Percentiles rank a stretch among this genome's conserved stretches.
Conservation (phyloP, 1,139 yeast genomes). For the Geotrichum macrosporum region DNA sequence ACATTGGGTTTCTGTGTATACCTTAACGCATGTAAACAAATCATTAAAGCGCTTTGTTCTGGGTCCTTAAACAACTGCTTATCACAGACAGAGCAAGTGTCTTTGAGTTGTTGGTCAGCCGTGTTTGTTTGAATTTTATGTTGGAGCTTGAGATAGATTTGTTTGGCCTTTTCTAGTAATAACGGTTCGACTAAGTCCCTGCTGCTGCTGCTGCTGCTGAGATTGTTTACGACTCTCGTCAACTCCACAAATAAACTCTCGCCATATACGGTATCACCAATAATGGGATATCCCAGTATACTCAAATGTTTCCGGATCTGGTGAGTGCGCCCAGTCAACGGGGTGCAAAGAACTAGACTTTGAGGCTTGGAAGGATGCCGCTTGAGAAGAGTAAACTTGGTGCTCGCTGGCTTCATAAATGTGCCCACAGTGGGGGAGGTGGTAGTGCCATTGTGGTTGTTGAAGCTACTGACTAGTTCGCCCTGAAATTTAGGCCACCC, state of each 20-base stretch:
- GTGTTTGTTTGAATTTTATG: neutral
- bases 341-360: conserved; percentile 59
- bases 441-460: too few relatives aligned
- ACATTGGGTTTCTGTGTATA: too few relatives aligned
- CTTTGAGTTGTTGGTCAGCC: neutral
- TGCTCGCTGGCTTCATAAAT: conserved; percentile 40
- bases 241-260: neutral
- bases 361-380: conserved; percentile 41
- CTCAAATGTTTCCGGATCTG: conserved; percentile 73
- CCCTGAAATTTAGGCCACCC: conserved; percentile 13
- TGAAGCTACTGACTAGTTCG: neutral
- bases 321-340: conserved; percentile 72
- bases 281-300: conserved; percentile 62
- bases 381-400: conserved; percentile 40
- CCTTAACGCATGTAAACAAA: conserved; percentile 57
- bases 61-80: conserved; percentile 28
- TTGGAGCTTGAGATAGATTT: neutral
- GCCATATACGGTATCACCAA: conserved; percentile 57
- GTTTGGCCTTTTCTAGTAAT: too few relatives aligned
- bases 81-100: conserved; percentile 11
- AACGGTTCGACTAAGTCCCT: too few relatives aligned
- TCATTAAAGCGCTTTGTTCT: conserved; percentile 38
- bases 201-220: too few relatives aligned
- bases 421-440: too few relatives aligned
- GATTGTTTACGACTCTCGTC: neutral